Evolutionary conservation across 2,329 filamentous ascomycete species (phyloP).

Genomic region (Penicillium sp.): DNA sequence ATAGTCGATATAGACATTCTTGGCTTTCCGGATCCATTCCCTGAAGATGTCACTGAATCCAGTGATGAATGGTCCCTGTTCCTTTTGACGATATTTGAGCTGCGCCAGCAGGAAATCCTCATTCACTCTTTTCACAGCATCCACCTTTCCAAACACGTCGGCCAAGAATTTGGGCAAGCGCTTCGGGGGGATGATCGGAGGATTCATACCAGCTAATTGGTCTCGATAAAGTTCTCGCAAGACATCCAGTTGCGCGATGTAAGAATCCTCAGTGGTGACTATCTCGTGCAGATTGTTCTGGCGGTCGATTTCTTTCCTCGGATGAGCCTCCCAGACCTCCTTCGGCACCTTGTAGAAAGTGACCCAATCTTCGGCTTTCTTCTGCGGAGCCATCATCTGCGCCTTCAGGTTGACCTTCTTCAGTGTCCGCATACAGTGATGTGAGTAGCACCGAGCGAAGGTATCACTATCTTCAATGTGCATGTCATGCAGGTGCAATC

Average conservation of each 20-base stretch:
- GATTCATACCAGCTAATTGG: constrained; percentile 66
- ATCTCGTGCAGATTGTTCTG: constrained; percentile 96
- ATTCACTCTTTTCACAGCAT: constrained; percentile 83
- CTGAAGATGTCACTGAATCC: constrained; percentile 97
- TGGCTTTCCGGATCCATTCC: constrained; percentile 96
- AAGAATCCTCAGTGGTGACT: constrained; percentile 85
- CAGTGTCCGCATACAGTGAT: constrained; percentile 87
- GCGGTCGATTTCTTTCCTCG: constrained; percentile 83
- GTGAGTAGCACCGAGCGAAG: constrained; percentile 79
- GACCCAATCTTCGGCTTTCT: constrained; percentile 77
- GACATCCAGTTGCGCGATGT: constrained; percentile 84
- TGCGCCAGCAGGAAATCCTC: constrained; percentile 89
- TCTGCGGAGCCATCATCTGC: constrained; percentile 63
- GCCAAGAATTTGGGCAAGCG: constrained; percentile 74
- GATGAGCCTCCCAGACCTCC: constrained; percentile 65
- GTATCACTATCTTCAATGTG: constrained; percentile 62
- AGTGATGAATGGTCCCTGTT: constrained; percentile 89
- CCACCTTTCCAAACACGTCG: constrained; percentile 86
- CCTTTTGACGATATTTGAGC: constrained; percentile 92
- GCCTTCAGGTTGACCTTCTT: constrained; percentile 89
- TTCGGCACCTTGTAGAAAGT: constrained; percentile 82
- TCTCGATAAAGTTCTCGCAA: constrained; percentile 82
- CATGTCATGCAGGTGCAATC: constrained; percentile 67
- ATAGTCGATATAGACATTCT: constrained; percentile 84
- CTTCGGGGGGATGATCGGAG: constrained; percentile 74